Evolutionary conservation across 2,329 filamentous ascomycete genomes (phyloP), one percentile per base, ranked within the genome.

Genomic region (Talaromyces rugulosus): DNA sequence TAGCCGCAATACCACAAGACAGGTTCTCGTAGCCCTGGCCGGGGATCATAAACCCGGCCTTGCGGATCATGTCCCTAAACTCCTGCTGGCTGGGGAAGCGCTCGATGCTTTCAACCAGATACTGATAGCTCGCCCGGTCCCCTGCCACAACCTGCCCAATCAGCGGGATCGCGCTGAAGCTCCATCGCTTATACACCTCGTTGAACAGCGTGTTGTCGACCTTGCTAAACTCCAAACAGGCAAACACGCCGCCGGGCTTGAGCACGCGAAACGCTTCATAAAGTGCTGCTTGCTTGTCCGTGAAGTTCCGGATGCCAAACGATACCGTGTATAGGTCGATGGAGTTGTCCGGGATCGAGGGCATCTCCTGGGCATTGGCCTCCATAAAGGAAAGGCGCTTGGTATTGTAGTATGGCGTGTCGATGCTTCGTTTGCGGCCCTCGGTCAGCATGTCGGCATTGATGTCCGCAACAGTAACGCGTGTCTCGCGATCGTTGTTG

Each of bases 231-330:
- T 99, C 95, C 63, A 99, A 84, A 72, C 95, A 98, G 3, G 95
- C 94, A 73, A 99, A 99, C 0, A 99, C 89, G 65, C 95, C 95
- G 51, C 95, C 95, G 0, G 96, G 96, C 77, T 93, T 95, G 33
- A 99, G 83, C 1, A 98, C 92, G 6, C 95, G 87, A 77, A 88
- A 88, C 0, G 95, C 95, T 74, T 98, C 93, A 40, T 83, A 80
- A 62, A 99, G 79, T 0, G 94, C 96, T 0, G 85, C 85, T 55
- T 90, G 88, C 73, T 97, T 96, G 78, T 96, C 88, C 60, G 91
- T 95, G 79, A 99, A 99, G 78, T 99, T 99, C 58, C 95, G 86
- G 74, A 99, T 98, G 34, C 95, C 95, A 72, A 99, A 99, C 0
- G 94, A 92, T 3, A 99, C 95, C 0, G 95, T 99, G 80, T 99